Evolutionary conservation across 306 rosid genomes (phyloP).

Genomic region (Oemleria cerasiformis): DNA sequence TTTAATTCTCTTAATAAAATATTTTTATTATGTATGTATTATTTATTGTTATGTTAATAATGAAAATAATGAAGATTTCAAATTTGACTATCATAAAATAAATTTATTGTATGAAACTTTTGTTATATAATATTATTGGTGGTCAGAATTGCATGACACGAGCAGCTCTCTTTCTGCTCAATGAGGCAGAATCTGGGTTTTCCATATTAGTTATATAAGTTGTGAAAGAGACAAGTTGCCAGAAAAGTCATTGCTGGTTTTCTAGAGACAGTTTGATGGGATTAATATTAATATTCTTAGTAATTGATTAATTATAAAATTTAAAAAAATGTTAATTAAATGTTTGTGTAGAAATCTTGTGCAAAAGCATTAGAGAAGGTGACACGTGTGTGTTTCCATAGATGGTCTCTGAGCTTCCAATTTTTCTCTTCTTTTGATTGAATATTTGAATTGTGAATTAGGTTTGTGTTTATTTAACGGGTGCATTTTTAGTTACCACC

Average conservation of each 20-base stretch:
- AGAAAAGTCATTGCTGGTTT: constrained; percentile 26
- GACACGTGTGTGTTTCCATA: constrained; percentile 31
- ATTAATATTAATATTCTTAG: too few relatives aligned
- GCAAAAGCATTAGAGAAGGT: constrained; percentile 18
- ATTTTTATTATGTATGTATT: too few relatives aligned
- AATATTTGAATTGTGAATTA: too few relatives aligned
- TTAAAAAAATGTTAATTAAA: too few relatives aligned
- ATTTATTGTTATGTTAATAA: too few relatives aligned
- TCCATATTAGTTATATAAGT: neutral
- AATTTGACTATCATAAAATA: too few relatives aligned
- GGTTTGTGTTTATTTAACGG: constrained; percentile 26
- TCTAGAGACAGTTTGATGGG: constrained; percentile 25
- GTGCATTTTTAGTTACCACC: too few relatives aligned
- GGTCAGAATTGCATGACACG: constrained; percentile 8
- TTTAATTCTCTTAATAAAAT: too few relatives aligned
- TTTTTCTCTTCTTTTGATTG: constrained; percentile 23
- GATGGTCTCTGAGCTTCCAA: constrained; percentile 7
- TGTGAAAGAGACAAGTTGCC: constrained; percentile 22
- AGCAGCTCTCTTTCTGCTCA: neutral
- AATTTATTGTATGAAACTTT: constrained; percentile 1
- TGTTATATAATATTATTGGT: constrained; percentile 2
- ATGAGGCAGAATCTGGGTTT: constrained; percentile 1
- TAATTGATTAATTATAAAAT: too few relatives aligned
- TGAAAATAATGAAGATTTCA: too few relatives aligned
- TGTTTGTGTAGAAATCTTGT: too few relatives aligned